A percentile compares a stretch with the other conserved stretches of the same genome.
phyloP scores from a whole-genome alignment of 148 eudicot species.

The Cornus controversa region DNA sequence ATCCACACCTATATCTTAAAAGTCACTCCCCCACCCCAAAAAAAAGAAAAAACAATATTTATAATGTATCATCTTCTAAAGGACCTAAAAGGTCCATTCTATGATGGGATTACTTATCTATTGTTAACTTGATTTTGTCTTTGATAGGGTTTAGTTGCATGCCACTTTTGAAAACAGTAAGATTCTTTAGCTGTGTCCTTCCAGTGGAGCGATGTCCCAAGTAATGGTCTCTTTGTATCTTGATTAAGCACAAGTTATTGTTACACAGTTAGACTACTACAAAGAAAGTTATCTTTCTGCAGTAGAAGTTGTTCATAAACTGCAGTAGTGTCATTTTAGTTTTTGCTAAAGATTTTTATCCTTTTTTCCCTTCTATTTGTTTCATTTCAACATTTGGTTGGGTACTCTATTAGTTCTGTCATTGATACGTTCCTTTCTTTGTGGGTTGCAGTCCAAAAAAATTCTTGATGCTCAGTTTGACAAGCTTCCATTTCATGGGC shows the following conservation, averaged over 20 bases:
- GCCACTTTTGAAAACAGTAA: not conserved
- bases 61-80: not conserved
- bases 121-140: not conserved
- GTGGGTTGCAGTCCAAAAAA: slow-evolving; percentile 55
- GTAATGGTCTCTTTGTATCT: not conserved
- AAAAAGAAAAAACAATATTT: too few relatives aligned
- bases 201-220: not conserved
- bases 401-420: slow-evolving; percentile 5
- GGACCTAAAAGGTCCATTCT: not conserved
- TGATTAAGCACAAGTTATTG: not conserved
- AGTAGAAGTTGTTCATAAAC: not conserved
- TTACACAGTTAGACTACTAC: not conserved
- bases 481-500: slow-evolving; percentile 77
- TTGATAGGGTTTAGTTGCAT: not conserved
- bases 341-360: not conserved
- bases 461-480: slow-evolving; percentile 68
- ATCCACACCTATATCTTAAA: not conserved
- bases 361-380: not conserved
- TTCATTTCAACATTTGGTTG: not conserved
- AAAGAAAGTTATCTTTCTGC: not conserved
- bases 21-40: not conserved
- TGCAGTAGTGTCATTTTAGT: not conserved
- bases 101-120: not conserved
- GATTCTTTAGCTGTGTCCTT: slow-evolving; percentile 6
- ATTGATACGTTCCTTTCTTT: slow-evolving; percentile 10